Conservation (phyloP, 1,139 yeast genomes). For the Hyphopichia fennica region DNA sequence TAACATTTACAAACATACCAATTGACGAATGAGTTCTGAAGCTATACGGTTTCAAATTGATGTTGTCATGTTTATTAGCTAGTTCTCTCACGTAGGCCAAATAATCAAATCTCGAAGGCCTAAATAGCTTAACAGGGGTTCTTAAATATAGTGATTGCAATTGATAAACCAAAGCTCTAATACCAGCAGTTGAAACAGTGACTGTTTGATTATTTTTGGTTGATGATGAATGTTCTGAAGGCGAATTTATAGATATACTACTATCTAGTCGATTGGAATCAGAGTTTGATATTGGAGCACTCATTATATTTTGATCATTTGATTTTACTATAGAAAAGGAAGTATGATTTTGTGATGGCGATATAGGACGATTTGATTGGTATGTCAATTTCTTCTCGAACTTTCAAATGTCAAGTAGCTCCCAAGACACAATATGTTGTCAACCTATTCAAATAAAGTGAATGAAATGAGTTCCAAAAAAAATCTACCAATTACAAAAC, state of each 20-base stretch:
- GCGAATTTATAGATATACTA: not conserved
- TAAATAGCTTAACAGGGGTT: constrained; percentile 80
- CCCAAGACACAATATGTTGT: too few species aligned
- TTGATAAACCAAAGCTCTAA: constrained; percentile 81
- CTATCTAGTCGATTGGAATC: not conserved
- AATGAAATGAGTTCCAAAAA: not conserved
- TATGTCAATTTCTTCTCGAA: too few species aligned
- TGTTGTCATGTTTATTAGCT: constrained; percentile 47
- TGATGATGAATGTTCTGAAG: not conserved
- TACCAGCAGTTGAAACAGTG: constrained; percentile 69
- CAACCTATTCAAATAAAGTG: too few species aligned
- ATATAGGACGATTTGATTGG: too few species aligned
- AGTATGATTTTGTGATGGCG: not conserved
- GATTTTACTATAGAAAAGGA: too few species aligned
- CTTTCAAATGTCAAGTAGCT: too few species aligned
- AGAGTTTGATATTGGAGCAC: not conserved
- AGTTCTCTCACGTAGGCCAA: constrained; percentile 63
- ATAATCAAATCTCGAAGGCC: constrained; percentile 90
- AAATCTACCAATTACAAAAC: not conserved
- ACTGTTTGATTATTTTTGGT: constrained; percentile 32
- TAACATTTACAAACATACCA: constrained; percentile 70
- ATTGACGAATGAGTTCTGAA: constrained; percentile 74
- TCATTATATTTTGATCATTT: not conserved
- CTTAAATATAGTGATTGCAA: constrained; percentile 74
- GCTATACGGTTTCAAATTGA: constrained; percentile 59